These are phyloP conservation scores for Hericium erinaceus DNA, from an alignment of 768 basidiomycete species.

Conservation along the genomic window DNA sequence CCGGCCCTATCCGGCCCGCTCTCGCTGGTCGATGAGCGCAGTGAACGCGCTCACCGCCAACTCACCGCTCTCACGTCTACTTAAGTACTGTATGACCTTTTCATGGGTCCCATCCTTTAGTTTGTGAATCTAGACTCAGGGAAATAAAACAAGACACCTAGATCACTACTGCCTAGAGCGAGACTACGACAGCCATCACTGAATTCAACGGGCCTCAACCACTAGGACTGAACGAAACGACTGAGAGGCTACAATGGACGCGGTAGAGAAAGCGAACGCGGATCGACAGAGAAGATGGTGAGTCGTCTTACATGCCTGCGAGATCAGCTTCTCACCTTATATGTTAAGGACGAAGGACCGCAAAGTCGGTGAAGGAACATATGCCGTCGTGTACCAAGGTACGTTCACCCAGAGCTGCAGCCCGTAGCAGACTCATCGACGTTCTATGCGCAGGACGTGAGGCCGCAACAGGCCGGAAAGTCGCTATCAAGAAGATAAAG, in stretches of 20 bases:
- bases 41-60: too few relatives aligned
- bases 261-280: slow-evolving; percentile 69
- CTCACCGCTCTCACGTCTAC: too few relatives aligned
- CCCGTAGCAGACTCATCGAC: slow-evolving; percentile 7
- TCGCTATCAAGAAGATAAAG: slow-evolving; percentile 98
- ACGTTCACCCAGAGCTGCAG: slow-evolving; percentile 8
- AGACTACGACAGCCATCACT: too few relatives aligned
- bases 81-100: too few relatives aligned
- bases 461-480: slow-evolving; percentile 63
- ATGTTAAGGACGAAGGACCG: slow-evolving; percentile 61
- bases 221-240: too few relatives aligned
- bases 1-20: too few relatives aligned
- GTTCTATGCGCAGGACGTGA: slow-evolving; percentile 48
- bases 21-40: too few relatives aligned
- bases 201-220: too few relatives aligned
- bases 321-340: slow-evolving; percentile 5
- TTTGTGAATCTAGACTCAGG: too few relatives aligned
- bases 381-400: slow-evolving; percentile 95
- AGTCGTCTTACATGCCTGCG: slow-evolving; percentile 8
- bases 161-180: too few relatives aligned
- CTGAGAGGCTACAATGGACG: slow-evolving; percentile 48
- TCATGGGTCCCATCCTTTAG: too few relatives aligned
- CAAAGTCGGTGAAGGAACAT: slow-evolving; percentile 88
- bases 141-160: too few relatives aligned
- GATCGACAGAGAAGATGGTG: slow-evolving; percentile 67